Evolutionary conservation across 2,329 filamentous ascomycete species (phyloP), one percentile per base, ranked within the genome.

Genomic region (Tothia fuscella): DNA sequence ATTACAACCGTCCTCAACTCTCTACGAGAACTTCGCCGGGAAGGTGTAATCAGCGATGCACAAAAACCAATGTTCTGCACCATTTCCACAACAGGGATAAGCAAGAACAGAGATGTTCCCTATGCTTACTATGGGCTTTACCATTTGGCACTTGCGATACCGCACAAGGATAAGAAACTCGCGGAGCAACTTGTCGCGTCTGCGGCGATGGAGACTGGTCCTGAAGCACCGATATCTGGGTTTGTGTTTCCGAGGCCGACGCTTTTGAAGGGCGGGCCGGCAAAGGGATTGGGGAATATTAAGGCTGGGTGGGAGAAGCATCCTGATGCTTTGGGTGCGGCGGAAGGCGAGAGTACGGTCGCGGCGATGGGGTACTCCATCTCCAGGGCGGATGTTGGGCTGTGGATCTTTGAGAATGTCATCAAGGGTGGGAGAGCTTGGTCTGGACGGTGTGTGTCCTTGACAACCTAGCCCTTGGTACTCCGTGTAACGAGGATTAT

Each of bases 161-260:
- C 59, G 25, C 63, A 70, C 45, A 55, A 50, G 16, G 63, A 66
- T 41, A 66, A 66, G 52, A 44, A 42, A 26, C 48, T 47, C 5
- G 55, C 63, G 54, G 58, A 66, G 44, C 38, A 48, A 5, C 22
- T 54, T 7, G 38, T 67, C 6, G 26, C 52, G 9, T 42, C 43
- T 4, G 53, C 55, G n/a, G 47, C 53, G 20, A 28, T 24, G 13
- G 44, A 49, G 17, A 48, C 47, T 3, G 47, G 48, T 16, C 42
- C 43, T 6, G 39, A 50, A 25, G 45, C 45, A 6, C 50, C 50
- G 4, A 42, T 59, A n/a, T 35, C 50, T 1, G 53, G 48, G 2
- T 60, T 53, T 44, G 53, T 59, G 0, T 51, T 61, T 35, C 53
- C 65, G 1, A 53, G 63, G 43, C 54, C 63, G 24, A 60, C 54